Evolutionary conservation across 2,329 filamentous ascomycete species (phyloP), one percentile per base, ranked within the genome.

Genomic region (Dothideomycetes sp.): DNA sequence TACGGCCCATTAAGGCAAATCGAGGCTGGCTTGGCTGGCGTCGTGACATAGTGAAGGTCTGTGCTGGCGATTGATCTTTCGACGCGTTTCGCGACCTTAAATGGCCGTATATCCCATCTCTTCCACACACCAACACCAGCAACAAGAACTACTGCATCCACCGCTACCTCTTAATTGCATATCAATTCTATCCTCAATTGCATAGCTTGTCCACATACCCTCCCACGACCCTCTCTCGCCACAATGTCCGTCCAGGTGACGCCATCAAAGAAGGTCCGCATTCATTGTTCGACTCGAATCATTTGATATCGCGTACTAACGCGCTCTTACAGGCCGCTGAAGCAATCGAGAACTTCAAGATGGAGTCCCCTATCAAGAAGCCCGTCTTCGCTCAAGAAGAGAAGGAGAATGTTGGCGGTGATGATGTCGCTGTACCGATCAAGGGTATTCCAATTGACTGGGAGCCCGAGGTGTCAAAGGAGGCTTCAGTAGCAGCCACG

Each of bases 311-410:
- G 48, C 49, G 46, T 60, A 63, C 62, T 64, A 54, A 66, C 57
- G 47, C 40, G 43, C 43, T 34, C 36, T 36, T 34, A 48, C 60
- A 96, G 89, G 82, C 82, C 69, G 84, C 87, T 55, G 80, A 84
- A 56, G 86, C 79, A 54, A 81, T 96, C 58, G 80, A 91, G 64
- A 78, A 77, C 52, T 74, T 96, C 62, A 93, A 89, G 68, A 93
- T 95, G 78, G 84, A 93, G 52, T 91, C 86, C 1, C 87, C 88
- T 34, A 68, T 82, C 48, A 94, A 94, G 81, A 93, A 93, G 75
- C 76, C 91, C 50, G 73, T 83, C 69, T 86, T 94, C 61, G 38
- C 46, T n/a, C 59, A 69, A 40, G 72, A 72, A 43, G 73, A 85
- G 69, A 94, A 94, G 69, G 88, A 94, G 69, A 94, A 94, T 67